phyloP scores from a whole-genome alignment of 306 rosid species.

The Erythrophleum fordii region DNA sequence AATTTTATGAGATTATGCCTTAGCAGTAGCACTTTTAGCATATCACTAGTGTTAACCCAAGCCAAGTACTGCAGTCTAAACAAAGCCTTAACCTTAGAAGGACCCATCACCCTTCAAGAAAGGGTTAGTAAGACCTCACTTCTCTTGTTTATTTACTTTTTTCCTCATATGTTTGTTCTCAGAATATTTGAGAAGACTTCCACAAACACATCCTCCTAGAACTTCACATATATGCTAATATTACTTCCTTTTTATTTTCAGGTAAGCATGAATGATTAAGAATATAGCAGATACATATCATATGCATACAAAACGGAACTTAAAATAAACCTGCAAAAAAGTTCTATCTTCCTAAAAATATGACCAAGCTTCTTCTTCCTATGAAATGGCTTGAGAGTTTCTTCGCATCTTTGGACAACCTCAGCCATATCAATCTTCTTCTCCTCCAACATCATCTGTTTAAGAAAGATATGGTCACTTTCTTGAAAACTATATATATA shows the following conservation, averaged over 20 bases:
- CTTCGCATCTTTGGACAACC: constrained; percentile 65
- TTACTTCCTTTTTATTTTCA: neutral
- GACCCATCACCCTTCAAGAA: neutral
- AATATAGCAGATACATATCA: constrained; percentile 12
- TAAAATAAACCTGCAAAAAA: constrained; percentile 63
- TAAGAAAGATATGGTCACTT: constrained; percentile 39
- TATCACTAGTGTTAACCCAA: neutral
- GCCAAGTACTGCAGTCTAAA: neutral
- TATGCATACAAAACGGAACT: constrained; percentile 5
- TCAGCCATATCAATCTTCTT: constrained; percentile 54
- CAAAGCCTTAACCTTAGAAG: neutral
- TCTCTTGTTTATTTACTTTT: neutral
- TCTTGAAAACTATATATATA: neutral
- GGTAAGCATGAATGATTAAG: constrained; percentile 26
- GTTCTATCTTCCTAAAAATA: constrained; percentile 48
- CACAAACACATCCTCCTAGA: neutral
- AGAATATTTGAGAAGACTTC: neutral
- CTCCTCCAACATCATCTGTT: constrained; percentile 65
- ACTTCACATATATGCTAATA: neutral
- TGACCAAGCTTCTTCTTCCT: constrained; percentile 61
- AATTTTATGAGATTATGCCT: neutral
- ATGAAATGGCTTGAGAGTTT: constrained; percentile 53
- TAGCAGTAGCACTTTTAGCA: neutral
- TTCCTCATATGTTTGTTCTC: neutral
- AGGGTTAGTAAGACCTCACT: neutral